These are phyloP conservation scores for Cyberlindnera americana DNA, from an alignment of 805 yeast genomes.

Conservation along the genomic window DNA sequence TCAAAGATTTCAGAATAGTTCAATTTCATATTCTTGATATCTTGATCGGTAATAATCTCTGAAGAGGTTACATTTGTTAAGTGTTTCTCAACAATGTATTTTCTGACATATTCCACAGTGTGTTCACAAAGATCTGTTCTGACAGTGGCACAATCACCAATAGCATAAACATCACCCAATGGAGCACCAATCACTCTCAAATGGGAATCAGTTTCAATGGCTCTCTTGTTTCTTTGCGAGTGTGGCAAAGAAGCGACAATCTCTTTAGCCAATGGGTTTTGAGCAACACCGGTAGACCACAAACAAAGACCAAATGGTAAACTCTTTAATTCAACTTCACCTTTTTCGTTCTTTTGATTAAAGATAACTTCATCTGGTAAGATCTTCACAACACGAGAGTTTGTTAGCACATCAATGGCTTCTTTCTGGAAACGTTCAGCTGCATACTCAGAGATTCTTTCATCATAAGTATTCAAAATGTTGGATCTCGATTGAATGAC, in stretches of 20 bases:
- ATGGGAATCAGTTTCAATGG: slow-evolving; percentile 76
- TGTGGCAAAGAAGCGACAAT: slow-evolving; percentile 45
- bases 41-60: slow-evolving; percentile 45
- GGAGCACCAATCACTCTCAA: slow-evolving; percentile 67
- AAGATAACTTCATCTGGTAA: slow-evolving; percentile 55
- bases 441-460: slow-evolving; percentile 61
- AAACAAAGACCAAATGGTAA: slow-evolving; percentile 66
- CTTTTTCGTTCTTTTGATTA: slow-evolving; percentile 46
- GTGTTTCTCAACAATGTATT: slow-evolving; percentile 42
- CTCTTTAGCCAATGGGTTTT: slow-evolving; percentile 55
- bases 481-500: slow-evolving; percentile 66
- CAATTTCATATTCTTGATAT: slow-evolving; percentile 45
- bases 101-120: slow-evolving; percentile 48
- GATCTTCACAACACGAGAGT: slow-evolving; percentile 60
- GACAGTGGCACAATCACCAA: slow-evolving; percentile 70
- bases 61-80: slow-evolving; percentile 31
- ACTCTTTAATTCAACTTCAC: slow-evolving; percentile 38
- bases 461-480: slow-evolving; percentile 66
- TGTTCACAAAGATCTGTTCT: slow-evolving; percentile 57
- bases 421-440: slow-evolving; percentile 61
- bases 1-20: slow-evolving; percentile 46
- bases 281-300: slow-evolving; percentile 77
- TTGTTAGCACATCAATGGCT: slow-evolving; percentile 57
- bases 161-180: slow-evolving; percentile 62
- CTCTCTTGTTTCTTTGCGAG: slow-evolving; percentile 57